Evolutionary conservation across 495 filamentous ascomycete species (phyloP), one percentile per base, ranked within the genome.

Genomic region (Annulohypoxylon moriforme): DNA sequence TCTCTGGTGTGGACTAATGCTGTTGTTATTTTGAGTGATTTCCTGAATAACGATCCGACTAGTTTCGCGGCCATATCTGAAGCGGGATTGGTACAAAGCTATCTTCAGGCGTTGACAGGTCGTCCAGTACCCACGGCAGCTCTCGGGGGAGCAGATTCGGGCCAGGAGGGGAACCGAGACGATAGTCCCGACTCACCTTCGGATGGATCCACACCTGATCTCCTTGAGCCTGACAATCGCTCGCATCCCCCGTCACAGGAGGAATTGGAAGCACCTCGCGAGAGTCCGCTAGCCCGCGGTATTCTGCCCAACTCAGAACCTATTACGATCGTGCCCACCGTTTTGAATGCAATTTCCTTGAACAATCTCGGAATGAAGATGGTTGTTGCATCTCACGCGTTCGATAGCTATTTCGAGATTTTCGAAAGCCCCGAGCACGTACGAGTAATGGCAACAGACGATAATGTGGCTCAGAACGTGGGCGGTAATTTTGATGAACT

Each of bases 41-140:
- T 98, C 83, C 97, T 99, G 65, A 96, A 99, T 79, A 98, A 98
- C 76, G 96, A 99, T 74, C 96, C 96, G 2, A 98, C 96, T 4
- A 99, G 96, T 75, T 98, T 98, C 76, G 89, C 92, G 27, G 93
- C 97, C 16, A 94, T 99, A 71, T 92, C 92, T 16, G 96, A 99
- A 82, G 94, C 96, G 50, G 96, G 96, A 29, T 84, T 98, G 57
- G 93, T 94, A 66, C 90, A 91, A 76, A 92, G 88, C 60, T 89
- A 97, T 47, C 85, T 99, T 22, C 88, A 93, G 74, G 87, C 93
- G 14, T 86, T 97, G 29, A 94, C 92, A n/a, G 84, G 89, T 3
- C 82, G 81, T 61, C 74, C 82, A 2, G 82, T 89, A 10, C 69
- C 77, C 16, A 71, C 83, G 4, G 79, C 79, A 13, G 75, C 82